Evolutionary conservation across 2,329 filamentous ascomycete genomes (phyloP).

Genomic region (Podosphaera fusca): DNA sequence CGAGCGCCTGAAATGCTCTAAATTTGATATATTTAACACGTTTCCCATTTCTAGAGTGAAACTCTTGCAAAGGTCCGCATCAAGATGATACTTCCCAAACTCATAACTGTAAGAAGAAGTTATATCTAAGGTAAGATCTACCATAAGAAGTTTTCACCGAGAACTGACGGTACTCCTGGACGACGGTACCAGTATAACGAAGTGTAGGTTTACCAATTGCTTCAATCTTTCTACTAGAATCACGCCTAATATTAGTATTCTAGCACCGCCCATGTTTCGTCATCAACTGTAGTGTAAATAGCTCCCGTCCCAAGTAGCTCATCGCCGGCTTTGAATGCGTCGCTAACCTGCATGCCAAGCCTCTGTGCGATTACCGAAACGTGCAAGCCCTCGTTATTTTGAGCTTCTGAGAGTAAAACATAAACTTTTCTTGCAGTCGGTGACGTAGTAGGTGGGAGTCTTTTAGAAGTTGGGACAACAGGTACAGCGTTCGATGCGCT

Average conservation of each 20-base stretch:
- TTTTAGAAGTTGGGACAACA: conserved; percentile 8
- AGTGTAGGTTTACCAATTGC: too few relatives aligned
- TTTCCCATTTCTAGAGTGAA: too few relatives aligned
- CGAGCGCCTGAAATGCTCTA: too few relatives aligned
- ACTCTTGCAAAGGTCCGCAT: too few relatives aligned
- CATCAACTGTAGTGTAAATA: conserved; percentile 81
- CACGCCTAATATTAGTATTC: conserved; percentile 26
- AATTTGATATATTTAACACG: too few relatives aligned
- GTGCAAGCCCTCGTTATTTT: conserved; percentile 66
- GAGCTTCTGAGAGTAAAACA: conserved; percentile 36
- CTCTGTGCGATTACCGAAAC: conserved; percentile 50
- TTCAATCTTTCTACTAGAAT: too few relatives aligned
- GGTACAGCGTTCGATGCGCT: conserved; percentile 11
- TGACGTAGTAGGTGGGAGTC: conserved; percentile 22
- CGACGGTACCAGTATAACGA: too few relatives aligned
- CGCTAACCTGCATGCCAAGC: conserved; percentile 39
- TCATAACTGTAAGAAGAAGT: too few relatives aligned
- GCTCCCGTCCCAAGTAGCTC: conserved; percentile 52
- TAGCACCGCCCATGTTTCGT: conserved; percentile 73
- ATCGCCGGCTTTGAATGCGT: conserved; percentile 57
- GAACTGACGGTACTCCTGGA: too few relatives aligned
- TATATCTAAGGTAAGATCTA: too few relatives aligned
- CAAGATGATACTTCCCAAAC: too few relatives aligned
- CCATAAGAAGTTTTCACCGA: too few relatives aligned
- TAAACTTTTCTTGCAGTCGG: conserved; percentile 45